Evolutionary conservation across 2,329 filamentous ascomycete genomes (phyloP).

Genomic region (Fusarium secorum): DNA sequence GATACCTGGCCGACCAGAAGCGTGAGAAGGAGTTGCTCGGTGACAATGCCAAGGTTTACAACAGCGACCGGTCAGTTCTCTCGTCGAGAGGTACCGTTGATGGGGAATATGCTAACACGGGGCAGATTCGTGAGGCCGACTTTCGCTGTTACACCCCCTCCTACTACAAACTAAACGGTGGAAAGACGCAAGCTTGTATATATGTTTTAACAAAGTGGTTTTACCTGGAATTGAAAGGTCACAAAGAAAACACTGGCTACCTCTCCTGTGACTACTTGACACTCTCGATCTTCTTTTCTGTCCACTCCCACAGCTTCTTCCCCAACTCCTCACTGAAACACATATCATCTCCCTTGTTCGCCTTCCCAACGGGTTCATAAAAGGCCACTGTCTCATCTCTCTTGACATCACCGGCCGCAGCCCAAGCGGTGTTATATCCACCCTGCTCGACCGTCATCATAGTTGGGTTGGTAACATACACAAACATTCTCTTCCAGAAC

Average conservation of each 20-base stretch:
- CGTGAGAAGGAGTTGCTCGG: slow-evolving; percentile 92
- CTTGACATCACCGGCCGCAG: slow-evolving; percentile 37
- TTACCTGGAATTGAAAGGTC: slow-evolving; percentile 26
- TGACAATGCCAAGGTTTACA: slow-evolving; percentile 83
- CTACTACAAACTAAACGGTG: slow-evolving; percentile 60
- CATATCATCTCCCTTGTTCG: slow-evolving; percentile 29
- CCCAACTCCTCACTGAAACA: slow-evolving; percentile 44
- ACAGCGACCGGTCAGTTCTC: slow-evolving; percentile 78
- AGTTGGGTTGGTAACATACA: slow-evolving; percentile 34
- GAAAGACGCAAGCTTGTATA: slow-evolving; percentile 34
- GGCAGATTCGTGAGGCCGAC: slow-evolving; percentile 82
- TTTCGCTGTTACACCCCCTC: slow-evolving; percentile 74
- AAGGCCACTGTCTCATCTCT: slow-evolving; percentile 28
- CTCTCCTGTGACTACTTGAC: neutral
- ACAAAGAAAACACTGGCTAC: slow-evolving; percentile 17
- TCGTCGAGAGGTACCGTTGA: neutral
- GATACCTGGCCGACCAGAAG: slow-evolving; percentile 84
- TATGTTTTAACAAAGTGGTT: slow-evolving; percentile 34
- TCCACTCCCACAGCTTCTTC: slow-evolving; percentile 52
- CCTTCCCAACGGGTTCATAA: slow-evolving; percentile 43
- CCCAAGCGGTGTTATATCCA: slow-evolving; percentile 46
- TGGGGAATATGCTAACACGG: neutral
- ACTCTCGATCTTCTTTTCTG: slow-evolving; percentile 31
- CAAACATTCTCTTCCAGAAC: slow-evolving; percentile 38
- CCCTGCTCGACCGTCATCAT: slow-evolving; percentile 43